These are phyloP conservation scores for Colletotrichum musicola DNA, from an alignment of 2,329 filamentous ascomycete genomes.

Conservation along the genomic window DNA sequence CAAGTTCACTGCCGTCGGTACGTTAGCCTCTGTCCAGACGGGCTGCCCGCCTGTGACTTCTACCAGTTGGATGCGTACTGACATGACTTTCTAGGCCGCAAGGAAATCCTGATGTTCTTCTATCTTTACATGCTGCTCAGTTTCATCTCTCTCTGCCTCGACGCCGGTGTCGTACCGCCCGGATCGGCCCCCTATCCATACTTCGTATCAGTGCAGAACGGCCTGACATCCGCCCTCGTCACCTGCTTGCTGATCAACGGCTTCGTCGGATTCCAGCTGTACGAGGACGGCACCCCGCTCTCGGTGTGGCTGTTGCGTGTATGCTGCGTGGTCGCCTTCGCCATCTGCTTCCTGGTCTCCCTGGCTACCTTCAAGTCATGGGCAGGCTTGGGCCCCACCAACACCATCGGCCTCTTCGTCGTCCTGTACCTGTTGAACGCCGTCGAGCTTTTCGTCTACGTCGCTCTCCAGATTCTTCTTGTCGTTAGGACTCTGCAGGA, in stretches of 20 bases:
- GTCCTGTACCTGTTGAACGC: conserved; percentile 93
- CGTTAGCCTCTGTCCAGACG: conserved; percentile 47
- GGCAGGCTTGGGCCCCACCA: conserved; percentile 86
- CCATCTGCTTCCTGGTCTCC: conserved; percentile 87
- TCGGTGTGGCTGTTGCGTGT: conserved; percentile 93
- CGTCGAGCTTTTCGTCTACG: conserved; percentile 86
- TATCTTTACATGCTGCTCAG: conserved; percentile 95
- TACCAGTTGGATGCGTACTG: background rate
- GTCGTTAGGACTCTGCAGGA: conserved; percentile 93
- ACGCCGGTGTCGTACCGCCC: conserved; percentile 91
- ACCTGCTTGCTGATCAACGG: conserved; percentile 95
- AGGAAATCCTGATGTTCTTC: conserved; percentile 89
- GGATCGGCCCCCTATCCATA: conserved; percentile 86
- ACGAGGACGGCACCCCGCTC: conserved; percentile 94
- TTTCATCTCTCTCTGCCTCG: conserved; percentile 88
- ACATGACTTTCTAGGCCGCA: conserved; percentile 61
- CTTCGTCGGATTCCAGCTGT: conserved; percentile 97
- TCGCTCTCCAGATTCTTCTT: conserved; percentile 88
- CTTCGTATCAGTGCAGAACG: conserved; percentile 89
- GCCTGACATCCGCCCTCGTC: conserved; percentile 85
- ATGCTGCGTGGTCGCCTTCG: conserved; percentile 83
- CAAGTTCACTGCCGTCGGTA: conserved; percentile 98
- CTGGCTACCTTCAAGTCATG: conserved; percentile 93
- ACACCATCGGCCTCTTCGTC: conserved; percentile 90
- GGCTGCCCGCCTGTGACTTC: background rate